Evolutionary conservation across 257 asterid genomes (phyloP).

Genomic region (Solanum chilense): DNA sequence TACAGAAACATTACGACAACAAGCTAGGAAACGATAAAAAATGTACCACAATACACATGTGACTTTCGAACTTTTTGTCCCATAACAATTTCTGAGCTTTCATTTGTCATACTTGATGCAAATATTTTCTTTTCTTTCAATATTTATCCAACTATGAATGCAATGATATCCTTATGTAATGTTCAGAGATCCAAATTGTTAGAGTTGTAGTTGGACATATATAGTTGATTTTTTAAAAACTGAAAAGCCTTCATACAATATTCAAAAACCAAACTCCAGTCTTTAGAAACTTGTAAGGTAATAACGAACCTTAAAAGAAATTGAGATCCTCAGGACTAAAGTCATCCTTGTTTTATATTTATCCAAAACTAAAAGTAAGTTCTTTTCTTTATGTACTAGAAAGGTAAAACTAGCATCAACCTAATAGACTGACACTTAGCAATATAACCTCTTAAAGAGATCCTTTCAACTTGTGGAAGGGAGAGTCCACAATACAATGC

Average conservation of each 20-base stretch:
- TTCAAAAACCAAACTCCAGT: not conserved
- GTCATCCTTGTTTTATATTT: not conserved
- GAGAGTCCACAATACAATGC: not conserved
- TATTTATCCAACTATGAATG: not conserved
- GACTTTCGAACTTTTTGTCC: not conserved
- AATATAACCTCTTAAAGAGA: not conserved
- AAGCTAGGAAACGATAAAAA: not conserved
- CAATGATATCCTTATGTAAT: not conserved
- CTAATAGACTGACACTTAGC: not conserved
- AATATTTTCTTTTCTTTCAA: not conserved
- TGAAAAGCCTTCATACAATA: not conserved
- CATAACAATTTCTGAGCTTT: not conserved
- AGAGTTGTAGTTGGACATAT: not conserved
- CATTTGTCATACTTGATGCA: not conserved
- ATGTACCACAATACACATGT: not conserved
- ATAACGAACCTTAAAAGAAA: not conserved
- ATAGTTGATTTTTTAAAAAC: not conserved
- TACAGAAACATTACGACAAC: not conserved
- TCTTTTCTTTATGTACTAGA: not conserved
- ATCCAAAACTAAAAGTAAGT: not conserved
- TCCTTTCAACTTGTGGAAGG: not conserved
- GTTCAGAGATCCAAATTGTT: not conserved
- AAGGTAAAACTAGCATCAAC: not conserved
- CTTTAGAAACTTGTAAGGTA: not conserved
- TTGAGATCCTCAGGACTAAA: not conserved